A percentile compares a stretch with the other conserved stretches of the same genome.
Evolutionary conservation across 208 protist genomes (phyloP).

Genomic region (Leptomonas pyrrhocoris): DNA sequence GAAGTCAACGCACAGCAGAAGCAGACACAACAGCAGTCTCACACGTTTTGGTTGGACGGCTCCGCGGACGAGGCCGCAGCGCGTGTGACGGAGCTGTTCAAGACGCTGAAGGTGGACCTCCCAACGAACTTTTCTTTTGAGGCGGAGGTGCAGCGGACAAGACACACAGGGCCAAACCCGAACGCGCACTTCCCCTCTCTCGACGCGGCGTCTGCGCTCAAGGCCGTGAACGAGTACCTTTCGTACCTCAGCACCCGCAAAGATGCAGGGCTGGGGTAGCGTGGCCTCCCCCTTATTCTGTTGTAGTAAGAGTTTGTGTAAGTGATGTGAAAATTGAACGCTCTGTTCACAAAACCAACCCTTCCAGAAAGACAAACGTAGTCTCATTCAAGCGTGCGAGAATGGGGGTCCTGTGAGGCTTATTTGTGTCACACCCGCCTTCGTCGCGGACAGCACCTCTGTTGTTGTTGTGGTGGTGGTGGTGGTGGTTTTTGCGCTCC

Average conservation of each 20-base stretch:
- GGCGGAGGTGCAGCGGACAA: conserved; percentile 34
- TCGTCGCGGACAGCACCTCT: no score
- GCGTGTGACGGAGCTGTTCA: conserved; percentile 55
- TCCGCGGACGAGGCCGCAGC: conserved; percentile 40
- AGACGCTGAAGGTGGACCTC: conserved; percentile 65
- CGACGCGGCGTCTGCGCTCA: conserved; percentile 47
- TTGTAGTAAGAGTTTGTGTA: not conserved
- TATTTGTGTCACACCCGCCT: no score
- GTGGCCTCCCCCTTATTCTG: not conserved
- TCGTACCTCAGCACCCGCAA: conserved; percentile 70
- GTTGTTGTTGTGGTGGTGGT: not conserved
- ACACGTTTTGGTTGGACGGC: conserved; percentile 76
- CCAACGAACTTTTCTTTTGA: conserved; percentile 65
- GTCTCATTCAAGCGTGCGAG: not conserved
- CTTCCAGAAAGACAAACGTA: not conserved
- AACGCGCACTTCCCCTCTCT: conserved; percentile 27
- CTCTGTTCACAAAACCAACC: not conserved
- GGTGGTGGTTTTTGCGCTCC: no score
- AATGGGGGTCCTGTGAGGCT: no score
- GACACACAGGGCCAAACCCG: conserved; percentile 11
- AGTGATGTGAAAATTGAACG: not conserved
- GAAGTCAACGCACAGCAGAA: not conserved
- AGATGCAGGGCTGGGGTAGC: conserved; percentile 41
- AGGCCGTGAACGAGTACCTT: conserved; percentile 66
- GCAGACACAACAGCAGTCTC: not conserved